Percentiles rank a stretch among this genome's conserved stretches.
phyloP scores from a whole-genome alignment of 352 stramenopile genomes.

The Phytophthora cryptogea region DNA sequence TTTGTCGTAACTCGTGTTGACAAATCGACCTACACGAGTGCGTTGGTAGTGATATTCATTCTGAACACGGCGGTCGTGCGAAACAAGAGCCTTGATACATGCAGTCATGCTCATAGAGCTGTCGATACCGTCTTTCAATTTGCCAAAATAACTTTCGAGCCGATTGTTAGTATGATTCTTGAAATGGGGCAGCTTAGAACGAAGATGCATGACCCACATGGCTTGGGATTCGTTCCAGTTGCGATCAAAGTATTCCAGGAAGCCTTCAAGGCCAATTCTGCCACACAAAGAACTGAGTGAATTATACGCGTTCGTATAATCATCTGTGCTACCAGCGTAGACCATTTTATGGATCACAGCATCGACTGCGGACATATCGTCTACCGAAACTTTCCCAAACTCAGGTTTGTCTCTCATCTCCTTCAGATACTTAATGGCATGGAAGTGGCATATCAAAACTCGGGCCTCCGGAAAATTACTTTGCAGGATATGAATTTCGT shows the following conservation, averaged over 20 bases:
- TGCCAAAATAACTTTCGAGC: slow-evolving; percentile 32
- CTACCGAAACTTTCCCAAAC: background rate
- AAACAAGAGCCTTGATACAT: slow-evolving; percentile 7
- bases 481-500: slow-evolving; percentile 9
- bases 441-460: slow-evolving; percentile 24
- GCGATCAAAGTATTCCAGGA: slow-evolving; percentile 28
- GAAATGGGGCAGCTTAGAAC: slow-evolving; percentile 27
- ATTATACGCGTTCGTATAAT: background rate
- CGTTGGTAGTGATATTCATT: slow-evolving; percentile 3
- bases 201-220: slow-evolving; percentile 21
- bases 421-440: slow-evolving; percentile 24
- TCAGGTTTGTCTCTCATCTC: slow-evolving; percentile 1
- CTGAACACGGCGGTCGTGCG: background rate
- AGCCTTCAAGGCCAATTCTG: background rate
- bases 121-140: slow-evolving; percentile 16
- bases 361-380: background rate
- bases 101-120: slow-evolving; percentile 7
- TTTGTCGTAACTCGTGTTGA: slow-evolving; percentile 1
- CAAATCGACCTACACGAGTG: background rate
- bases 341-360: background rate
- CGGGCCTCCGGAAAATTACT: slow-evolving; percentile 10
- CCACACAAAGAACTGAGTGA: background rate
- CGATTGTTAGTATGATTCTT: slow-evolving; percentile 41
- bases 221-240: slow-evolving; percentile 29
- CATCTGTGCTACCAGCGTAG: background rate